phyloP scores from a whole-genome alignment of 257 asterid genomes.

The Cinchona pubescens region DNA sequence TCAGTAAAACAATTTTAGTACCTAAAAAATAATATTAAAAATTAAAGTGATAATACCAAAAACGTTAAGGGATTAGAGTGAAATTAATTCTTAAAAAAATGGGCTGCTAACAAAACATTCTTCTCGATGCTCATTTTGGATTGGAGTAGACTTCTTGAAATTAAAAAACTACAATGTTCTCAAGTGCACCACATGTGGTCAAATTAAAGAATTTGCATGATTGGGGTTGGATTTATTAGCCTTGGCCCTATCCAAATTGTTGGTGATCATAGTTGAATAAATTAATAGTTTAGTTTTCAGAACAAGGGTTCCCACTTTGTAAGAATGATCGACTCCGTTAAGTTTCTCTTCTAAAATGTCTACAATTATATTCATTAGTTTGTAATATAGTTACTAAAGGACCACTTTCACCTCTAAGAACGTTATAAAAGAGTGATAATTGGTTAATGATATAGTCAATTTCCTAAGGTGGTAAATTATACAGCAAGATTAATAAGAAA shows the following conservation, averaged over 20 bases:
- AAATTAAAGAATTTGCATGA: not conserved
- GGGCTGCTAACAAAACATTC: not conserved
- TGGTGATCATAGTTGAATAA: not conserved
- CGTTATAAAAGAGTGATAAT: not conserved
- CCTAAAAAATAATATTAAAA: too few relatives aligned
- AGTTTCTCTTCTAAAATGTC: too few relatives aligned
- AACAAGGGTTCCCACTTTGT: too few relatives aligned
- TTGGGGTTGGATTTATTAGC: not conserved
- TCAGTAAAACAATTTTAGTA: too few relatives aligned
- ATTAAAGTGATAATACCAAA: too few relatives aligned
- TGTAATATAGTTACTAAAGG: too few relatives aligned
- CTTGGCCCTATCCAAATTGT: not conserved
- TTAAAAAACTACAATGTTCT: not conserved
- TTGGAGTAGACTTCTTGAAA: not conserved
- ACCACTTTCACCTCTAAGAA: too few relatives aligned
- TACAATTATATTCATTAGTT: too few relatives aligned
- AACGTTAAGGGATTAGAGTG: too few relatives aligned
- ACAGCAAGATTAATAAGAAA: not conserved
- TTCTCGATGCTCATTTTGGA: not conserved
- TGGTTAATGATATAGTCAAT: not conserved
- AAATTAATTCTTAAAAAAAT: too few relatives aligned
- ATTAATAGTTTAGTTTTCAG: too few relatives aligned
- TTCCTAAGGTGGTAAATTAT: not conserved
- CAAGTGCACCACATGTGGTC: not conserved
- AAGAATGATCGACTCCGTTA: too few relatives aligned